Evolutionary conservation across 2,329 filamentous ascomycete genomes (phyloP).

Genomic region (Fusarium scirpi): DNA sequence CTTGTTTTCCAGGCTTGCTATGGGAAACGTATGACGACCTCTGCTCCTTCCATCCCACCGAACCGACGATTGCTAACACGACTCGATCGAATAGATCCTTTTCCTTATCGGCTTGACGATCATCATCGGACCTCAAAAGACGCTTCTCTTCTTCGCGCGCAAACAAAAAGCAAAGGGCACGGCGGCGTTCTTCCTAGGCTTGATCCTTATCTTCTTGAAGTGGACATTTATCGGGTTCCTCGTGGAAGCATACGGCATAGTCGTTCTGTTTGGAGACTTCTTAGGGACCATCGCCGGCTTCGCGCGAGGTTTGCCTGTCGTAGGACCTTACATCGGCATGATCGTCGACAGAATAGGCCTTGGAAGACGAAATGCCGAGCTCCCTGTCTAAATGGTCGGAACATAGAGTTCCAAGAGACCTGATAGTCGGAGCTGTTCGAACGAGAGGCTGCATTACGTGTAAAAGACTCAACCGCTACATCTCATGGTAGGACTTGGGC

Average conservation of each 20-base stretch:
- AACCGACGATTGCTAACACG: conserved; percentile 30
- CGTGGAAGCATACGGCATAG: conserved; percentile 92
- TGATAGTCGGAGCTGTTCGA: not conserved
- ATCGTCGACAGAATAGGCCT: conserved; percentile 78
- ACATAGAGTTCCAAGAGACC: not conserved
- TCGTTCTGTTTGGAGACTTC: conserved; percentile 96
- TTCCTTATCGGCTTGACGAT: conserved; percentile 97
- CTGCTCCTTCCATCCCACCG: conserved; percentile 11
- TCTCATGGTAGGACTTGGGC: conserved; percentile 27
- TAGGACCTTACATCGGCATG: conserved; percentile 86
- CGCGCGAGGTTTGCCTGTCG: conserved; percentile 82
- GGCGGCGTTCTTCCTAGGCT: conserved; percentile 85
- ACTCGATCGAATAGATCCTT: conserved; percentile 75
- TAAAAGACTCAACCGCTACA: conserved; percentile 12
- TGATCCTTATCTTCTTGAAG: conserved; percentile 85
- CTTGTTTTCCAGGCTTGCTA: conserved; percentile 79
- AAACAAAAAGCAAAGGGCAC: conserved; percentile 94
- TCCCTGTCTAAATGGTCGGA: conserved; percentile 72
- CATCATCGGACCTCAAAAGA: conserved; percentile 93
- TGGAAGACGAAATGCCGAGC: conserved; percentile 77
- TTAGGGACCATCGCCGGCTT: conserved; percentile 92
- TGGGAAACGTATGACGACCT: conserved; percentile 84
- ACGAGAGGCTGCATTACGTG: conserved; percentile 4
- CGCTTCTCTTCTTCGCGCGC: conserved; percentile 92
- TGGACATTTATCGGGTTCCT: conserved; percentile 94